These are phyloP conservation scores for Fusarium guadeloupense DNA, from an alignment of 2,329 filamentous ascomycete genomes.

Conservation along the genomic window DNA sequence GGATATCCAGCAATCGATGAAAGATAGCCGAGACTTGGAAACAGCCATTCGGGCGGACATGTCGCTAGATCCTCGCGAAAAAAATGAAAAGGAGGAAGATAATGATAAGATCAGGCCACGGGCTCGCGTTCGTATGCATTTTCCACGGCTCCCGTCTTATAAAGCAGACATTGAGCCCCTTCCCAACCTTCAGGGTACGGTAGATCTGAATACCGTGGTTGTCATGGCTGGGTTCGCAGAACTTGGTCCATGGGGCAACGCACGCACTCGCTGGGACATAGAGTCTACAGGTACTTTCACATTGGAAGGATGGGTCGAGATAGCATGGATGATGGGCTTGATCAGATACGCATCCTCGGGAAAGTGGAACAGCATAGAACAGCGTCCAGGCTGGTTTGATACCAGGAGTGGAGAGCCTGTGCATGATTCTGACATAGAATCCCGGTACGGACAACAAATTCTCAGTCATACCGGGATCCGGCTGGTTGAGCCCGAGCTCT, in stretches of 20 bases:
- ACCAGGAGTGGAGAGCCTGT: constrained; percentile 93
- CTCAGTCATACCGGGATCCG: constrained; percentile 97
- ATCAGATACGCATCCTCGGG: constrained; percentile 64
- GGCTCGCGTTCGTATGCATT: constrained; percentile 97
- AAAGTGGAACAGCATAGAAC: constrained; percentile 63
- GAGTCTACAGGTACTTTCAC: constrained; percentile 96
- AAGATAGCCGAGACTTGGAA: constrained; percentile 92
- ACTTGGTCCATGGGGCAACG: constrained; percentile 97
- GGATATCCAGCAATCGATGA: constrained; percentile 93
- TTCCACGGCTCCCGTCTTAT: constrained; percentile 90
- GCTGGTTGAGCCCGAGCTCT: constrained; percentile 95
- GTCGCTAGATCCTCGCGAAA: constrained; percentile 92
- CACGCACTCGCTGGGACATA: constrained; percentile 98
- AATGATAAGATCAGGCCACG: constrained; percentile 75
- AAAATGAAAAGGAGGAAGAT: constrained; percentile 93
- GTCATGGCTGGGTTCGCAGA: constrained; percentile 97
- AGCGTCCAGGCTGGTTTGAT: constrained; percentile 97
- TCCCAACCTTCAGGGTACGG: constrained; percentile 94
- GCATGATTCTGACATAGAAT: constrained; percentile 96
- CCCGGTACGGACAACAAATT: constrained; percentile 96
- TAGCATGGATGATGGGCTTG: constrained; percentile 99
- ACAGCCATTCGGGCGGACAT: constrained; percentile 96
- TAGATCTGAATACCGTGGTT: constrained; percentile 96
- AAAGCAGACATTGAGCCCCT: constrained; percentile 87
- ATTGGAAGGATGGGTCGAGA: constrained; percentile 95